Evolutionary conservation across 2,329 filamentous ascomycete genomes (phyloP).

Genomic region (Beauveria pseudobassiana): DNA sequence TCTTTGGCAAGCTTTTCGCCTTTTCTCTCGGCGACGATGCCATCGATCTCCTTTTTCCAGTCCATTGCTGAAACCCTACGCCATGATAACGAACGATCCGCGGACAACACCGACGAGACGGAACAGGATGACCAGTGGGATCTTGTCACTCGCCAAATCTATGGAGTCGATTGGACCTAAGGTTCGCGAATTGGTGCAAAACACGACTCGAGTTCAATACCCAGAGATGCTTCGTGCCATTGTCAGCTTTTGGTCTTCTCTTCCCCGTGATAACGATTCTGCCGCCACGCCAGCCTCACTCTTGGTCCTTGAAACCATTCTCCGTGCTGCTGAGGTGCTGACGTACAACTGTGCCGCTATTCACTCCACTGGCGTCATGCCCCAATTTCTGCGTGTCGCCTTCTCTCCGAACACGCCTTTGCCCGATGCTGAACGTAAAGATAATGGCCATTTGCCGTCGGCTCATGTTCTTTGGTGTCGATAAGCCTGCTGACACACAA

Average conservation of each 20-base stretch:
- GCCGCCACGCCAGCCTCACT: constrained; percentile 49
- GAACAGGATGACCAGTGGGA: constrained; percentile 31
- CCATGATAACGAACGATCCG: constrained; percentile 20
- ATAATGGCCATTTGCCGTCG: constrained; percentile 61
- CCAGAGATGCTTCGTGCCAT: constrained; percentile 56
- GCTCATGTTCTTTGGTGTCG: constrained; percentile 69
- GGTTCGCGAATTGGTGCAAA: constrained; percentile 42
- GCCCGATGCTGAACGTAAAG: constrained; percentile 47
- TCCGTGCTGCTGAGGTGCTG: constrained; percentile 50
- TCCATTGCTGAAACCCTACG: constrained; percentile 33
- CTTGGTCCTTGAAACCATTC: constrained; percentile 58
- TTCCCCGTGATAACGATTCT: constrained; percentile 40
- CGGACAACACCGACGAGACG: constrained; percentile 24
- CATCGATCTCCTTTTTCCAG: constrained; percentile 59
- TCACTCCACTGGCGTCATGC: constrained; percentile 65
- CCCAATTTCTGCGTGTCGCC: constrained; percentile 55
- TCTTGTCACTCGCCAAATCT: constrained; percentile 29
- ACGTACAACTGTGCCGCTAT: constrained; percentile 62
- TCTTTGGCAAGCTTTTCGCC: constrained; percentile 75
- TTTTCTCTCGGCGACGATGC: constrained; percentile 75
- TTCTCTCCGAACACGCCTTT: constrained; percentile 48
- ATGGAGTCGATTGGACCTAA: constrained; percentile 29
- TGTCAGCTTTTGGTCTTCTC: constrained; percentile 56
- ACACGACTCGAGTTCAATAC: constrained; percentile 48
- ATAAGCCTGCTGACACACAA: constrained; percentile 73